Evolutionary conservation across 306 rosid genomes (phyloP).

Genomic region (Sophora flavescens): DNA sequence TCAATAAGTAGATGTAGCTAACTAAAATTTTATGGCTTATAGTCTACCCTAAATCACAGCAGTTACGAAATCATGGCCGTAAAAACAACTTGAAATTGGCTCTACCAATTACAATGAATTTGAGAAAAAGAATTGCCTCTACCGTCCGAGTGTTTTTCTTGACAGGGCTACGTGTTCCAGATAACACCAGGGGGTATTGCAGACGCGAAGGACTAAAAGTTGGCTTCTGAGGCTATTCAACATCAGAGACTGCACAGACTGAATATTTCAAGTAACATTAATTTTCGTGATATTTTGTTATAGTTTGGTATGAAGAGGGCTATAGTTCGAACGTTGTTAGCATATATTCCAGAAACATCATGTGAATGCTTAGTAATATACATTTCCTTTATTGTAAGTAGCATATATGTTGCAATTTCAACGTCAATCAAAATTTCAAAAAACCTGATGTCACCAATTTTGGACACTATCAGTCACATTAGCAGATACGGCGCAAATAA

Average conservation of each 20-base stretch:
- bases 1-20: conserved; percentile 2
- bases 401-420: conserved; percentile 29
- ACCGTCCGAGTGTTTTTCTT: conserved; percentile 52
- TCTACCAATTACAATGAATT: conserved; percentile 9
- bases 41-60: conserved; percentile 26
- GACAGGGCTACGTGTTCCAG: conserved; percentile 81
- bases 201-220: conserved; percentile 85
- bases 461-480: conserved; percentile 16
- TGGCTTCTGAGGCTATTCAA: not conserved
- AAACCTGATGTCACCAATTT: not conserved
- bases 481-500: not conserved
- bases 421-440: not conserved
- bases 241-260: not conserved
- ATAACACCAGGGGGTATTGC: conserved; percentile 92
- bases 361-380: conserved; percentile 19
- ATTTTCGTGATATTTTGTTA: conserved; percentile 46
- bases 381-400: conserved; percentile 17
- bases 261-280: conserved; percentile 43
- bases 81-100: conserved; percentile 27
- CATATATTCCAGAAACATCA: conserved; percentile 19
- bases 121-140: conserved; percentile 14
- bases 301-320: conserved; percentile 23
- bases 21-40: conserved; percentile 13
- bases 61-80: not conserved
- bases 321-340: conserved; percentile 27